Base-by-base conservation (phyloP, 148 eudicot genomes). In the Heliosperma pusillum region DNA sequence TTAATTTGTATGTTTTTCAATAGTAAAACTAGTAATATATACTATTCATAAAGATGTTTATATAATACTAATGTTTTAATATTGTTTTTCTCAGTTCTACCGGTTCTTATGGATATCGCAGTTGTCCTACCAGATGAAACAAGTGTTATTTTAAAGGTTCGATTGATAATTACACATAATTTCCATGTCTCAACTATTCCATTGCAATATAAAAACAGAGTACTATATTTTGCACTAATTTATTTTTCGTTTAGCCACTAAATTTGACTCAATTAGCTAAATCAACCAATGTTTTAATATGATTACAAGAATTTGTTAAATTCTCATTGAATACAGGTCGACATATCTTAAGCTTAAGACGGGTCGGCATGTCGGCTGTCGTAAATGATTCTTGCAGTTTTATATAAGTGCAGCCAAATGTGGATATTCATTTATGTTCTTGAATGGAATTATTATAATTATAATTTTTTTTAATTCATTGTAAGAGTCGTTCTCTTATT, bases 91-190 rank as follows among this genome's bases (percentile, higher is more conserved):
- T 60, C 94, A 96, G 99, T 92, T 87, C 97, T 96, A 80, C 99
- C 99, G 0, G 87, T 92, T 53, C 93, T 88, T 11, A 74, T 90
- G 82, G 99, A 96, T 77, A 83, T 96, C 33, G 86, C 86, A 5
- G 86, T 96, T 30, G 84, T 86, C 59, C 97, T 96, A 30, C 91
- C 97, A 0, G 99, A 96, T 74, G 99, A 90, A 22, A 89, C 93
- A 25, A 84, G 76, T 57, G 88, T 90, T 74, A 58, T 92, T 24
- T 77, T 92, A 53, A 96, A 96, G 99, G 99, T 96, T 82, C 68
- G 87, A 22, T 12, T 40, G 20, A 22, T 15, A 19, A 68, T 42
- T 30, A 5, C 36, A 15, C 70, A 55, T 1, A 50, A 24, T 45
- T 55, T 16, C 13, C 17, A 50, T 50, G 17, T 3, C 55, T 50